A percentile compares a stretch with the other conserved stretches of the same genome.
phyloP scores from a whole-genome alignment of 192 early-diverging fungal genomes.

The Coemansia pectinata region DNA sequence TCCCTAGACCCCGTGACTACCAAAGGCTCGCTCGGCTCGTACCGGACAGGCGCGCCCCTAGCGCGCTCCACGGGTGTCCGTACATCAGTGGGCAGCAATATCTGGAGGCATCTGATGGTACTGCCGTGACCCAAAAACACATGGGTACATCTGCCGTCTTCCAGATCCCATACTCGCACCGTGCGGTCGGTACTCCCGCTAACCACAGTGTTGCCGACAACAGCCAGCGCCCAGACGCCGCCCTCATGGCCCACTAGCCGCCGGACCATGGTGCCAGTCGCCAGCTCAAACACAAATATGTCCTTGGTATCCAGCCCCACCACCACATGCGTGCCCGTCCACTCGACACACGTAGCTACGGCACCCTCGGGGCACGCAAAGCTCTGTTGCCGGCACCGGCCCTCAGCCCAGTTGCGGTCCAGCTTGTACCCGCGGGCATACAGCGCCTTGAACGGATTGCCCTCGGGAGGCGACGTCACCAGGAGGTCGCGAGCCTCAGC shows the following conservation, averaged over 20 bases:
- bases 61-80: slow-evolving; percentile 41
- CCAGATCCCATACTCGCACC: slow-evolving; percentile 96
- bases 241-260: slow-evolving; percentile 86
- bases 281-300: slow-evolving; percentile 91
- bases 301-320: slow-evolving; percentile 90
- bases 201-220: slow-evolving; percentile 84
- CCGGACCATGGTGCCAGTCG: slow-evolving; percentile 71
- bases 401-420: slow-evolving; percentile 82
- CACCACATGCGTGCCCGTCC: slow-evolving; percentile 95
- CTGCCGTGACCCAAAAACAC: slow-evolving; percentile 92
- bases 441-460: slow-evolving; percentile 73
- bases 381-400: slow-evolving; percentile 69
- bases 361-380: slow-evolving; percentile 79
- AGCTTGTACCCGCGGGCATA: slow-evolving; percentile 80
- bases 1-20: slow-evolving; percentile 97
- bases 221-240: slow-evolving; percentile 97
- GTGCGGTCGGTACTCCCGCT: slow-evolving; percentile 94
- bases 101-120: slow-evolving; percentile 92
- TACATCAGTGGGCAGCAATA: slow-evolving; percentile 73
- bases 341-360: slow-evolving; percentile 95
- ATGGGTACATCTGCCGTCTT: slow-evolving; percentile 85
- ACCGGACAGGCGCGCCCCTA: slow-evolving; percentile 32
- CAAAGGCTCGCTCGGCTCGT: slow-evolving; percentile 71
- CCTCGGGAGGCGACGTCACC: background rate
- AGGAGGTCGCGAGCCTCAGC: slow-evolving; percentile 2